Conservation (phyloP, 2,329 filamentous ascomycete genomes). For the Myrmaecium sp. region DNA sequence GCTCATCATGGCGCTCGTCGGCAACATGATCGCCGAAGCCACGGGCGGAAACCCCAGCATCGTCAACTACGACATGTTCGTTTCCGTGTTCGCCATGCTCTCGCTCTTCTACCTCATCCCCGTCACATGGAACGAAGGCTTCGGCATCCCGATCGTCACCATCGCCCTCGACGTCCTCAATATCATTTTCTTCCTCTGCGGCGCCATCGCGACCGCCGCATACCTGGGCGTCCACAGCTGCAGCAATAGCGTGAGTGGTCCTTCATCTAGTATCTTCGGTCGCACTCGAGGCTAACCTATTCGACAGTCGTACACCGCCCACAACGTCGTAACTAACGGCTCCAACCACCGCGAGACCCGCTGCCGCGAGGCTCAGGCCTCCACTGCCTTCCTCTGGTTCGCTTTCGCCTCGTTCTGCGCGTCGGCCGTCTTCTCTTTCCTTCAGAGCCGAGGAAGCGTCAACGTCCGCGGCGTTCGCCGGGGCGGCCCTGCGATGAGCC, state of each 20-base stretch:
- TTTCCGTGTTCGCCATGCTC: constrained; percentile 48
- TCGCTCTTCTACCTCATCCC: constrained; percentile 45
- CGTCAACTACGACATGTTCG: constrained; percentile 51
- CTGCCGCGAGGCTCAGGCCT: constrained; percentile 60
- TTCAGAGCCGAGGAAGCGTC: constrained; percentile 33
- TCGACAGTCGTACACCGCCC: constrained; percentile 22
- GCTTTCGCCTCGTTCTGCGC: constrained; percentile 46
- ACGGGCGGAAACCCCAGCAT: constrained; percentile 37
- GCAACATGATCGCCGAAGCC: constrained; percentile 42
- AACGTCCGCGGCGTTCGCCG: constrained; percentile 28
- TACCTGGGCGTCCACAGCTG: constrained; percentile 56
- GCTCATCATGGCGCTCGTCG: constrained; percentile 43
- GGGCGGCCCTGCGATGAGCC: constrained; percentile 34
- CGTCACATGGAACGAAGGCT: constrained; percentile 35
- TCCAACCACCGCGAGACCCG: constrained; percentile 42
- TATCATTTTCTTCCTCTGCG: constrained; percentile 53
- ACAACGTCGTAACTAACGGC: constrained; percentile 46
- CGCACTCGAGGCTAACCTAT: constrained; percentile 2
- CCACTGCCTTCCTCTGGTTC: constrained; percentile 65
- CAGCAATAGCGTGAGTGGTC: constrained; percentile 33
- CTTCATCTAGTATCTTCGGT: background rate
- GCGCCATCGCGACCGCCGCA: constrained; percentile 51
- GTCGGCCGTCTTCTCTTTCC: constrained; percentile 36
- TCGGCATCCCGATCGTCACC: constrained; percentile 36
- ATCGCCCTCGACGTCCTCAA: constrained; percentile 41